These are phyloP conservation scores for Torulaspora franciscae DNA, from an alignment of 805 yeast species.

Conservation along the genomic window DNA sequence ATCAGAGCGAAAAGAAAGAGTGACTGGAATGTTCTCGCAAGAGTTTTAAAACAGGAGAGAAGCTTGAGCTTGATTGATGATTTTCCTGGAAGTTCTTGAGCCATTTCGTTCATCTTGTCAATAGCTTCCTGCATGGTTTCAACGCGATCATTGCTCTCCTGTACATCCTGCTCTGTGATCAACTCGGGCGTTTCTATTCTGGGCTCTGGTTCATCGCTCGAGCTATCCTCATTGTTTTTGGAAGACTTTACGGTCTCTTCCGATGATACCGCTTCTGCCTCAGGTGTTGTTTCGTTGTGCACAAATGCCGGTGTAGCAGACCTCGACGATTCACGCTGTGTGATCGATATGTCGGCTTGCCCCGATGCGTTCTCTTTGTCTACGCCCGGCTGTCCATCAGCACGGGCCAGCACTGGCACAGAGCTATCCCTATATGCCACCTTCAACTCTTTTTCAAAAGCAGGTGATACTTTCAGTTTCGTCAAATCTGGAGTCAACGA, in stretches of 20 bases:
- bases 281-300: neutral
- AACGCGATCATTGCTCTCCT: slow-evolving; percentile 16
- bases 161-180: slow-evolving; percentile 19
- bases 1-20: slow-evolving; percentile 37
- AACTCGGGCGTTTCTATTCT: slow-evolving; percentile 18
- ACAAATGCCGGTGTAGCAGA: neutral
- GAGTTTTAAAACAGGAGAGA: neutral
- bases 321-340: neutral
- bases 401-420: slow-evolving; percentile 6
- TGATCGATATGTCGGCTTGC: neutral
- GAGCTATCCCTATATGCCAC: slow-evolving; percentile 17
- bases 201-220: neutral
- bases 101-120: neutral
- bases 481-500: slow-evolving; percentile 33
- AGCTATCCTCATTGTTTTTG: neutral
- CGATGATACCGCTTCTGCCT: neutral
- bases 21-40: slow-evolving; percentile 19
- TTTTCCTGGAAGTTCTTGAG: neutral
- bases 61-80: neutral
- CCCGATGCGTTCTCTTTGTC: slow-evolving; percentile 3
- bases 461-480: slow-evolving; percentile 33
- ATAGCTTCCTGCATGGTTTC: slow-evolving; percentile 2
- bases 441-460: slow-evolving; percentile 37
- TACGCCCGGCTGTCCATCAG: slow-evolving; percentile 6
- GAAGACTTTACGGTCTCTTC: neutral